Evolutionary conservation across 2,329 filamentous ascomycete species (phyloP), one percentile per base, ranked within the genome.

Genomic region (Diaporthe vaccinii): DNA sequence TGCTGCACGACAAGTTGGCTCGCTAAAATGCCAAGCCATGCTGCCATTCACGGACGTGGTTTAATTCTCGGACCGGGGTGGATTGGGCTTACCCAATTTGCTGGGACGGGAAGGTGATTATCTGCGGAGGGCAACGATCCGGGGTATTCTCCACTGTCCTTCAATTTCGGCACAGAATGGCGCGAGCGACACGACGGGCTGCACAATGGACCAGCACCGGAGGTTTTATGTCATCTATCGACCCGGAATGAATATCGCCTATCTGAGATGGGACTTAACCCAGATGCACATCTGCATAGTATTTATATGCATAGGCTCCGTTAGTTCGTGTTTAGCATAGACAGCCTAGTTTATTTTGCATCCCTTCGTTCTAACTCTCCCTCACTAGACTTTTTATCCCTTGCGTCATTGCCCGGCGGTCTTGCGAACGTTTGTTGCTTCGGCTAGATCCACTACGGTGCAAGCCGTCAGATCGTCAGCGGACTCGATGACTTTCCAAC

Each of bases 41-140:
- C 65, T 36, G 46, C 65, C 65, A 68, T 68, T 68, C 65, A 68
- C 65, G 65, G 65, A 68, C 15, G 49, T 28, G 46, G 17, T 39
- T 49, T 36, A n/a, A 20, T 53, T 22, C n/a, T 68, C 39, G 31
- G 34, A 39, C 28, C 31, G 3, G 41, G 59, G 20, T 36, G 53
- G 25, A 9, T 22, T 55, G 4, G 20, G 31, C 65, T 20, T 68
- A 53, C 65, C 28, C 31, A 15, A 34, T 25, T 68, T 51, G 46
- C 46, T 68, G 46, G 15, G 46, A 53, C 22, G 34, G 65, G 31
- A 68, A 53, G 65, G 65, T 53, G 65, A 53, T 44, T 14, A 31
- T 68, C 4, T 53, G 65, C 65, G 65, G 65, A 68, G 65, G 17
- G 65, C 65, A 53, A 68, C 46, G 65, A 68, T 68, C 65, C 65